Evolutionary conservation across 192 early-diverging fungal species (phyloP).

Genomic region (Allomyces javanicus): DNA sequence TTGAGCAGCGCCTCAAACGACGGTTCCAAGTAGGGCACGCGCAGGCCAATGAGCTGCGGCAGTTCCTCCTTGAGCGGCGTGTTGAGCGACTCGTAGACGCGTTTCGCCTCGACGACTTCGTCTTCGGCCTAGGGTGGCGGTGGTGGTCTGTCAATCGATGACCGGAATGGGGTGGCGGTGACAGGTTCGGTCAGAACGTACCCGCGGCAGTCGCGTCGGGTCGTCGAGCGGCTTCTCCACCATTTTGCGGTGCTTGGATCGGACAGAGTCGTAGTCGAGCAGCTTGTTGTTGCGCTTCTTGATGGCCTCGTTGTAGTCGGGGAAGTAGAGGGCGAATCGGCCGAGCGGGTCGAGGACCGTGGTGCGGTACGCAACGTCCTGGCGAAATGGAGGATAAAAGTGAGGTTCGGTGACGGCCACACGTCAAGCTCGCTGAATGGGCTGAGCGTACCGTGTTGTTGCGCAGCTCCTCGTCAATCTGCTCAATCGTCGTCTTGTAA

Average conservation of each 20-base stretch:
- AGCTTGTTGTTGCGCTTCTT: slow-evolving; percentile 72
- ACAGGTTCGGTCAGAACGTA: slow-evolving; percentile 8
- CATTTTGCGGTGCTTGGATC: slow-evolving; percentile 53
- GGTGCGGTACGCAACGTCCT: slow-evolving; percentile 62
- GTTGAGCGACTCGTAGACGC: slow-evolving; percentile 68
- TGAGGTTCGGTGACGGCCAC: not conserved
- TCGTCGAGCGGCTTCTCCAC: slow-evolving; percentile 66
- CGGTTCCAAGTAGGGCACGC: slow-evolving; percentile 81
- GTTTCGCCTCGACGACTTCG: slow-evolving; percentile 49
- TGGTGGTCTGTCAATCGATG: not conserved
- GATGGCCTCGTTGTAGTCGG: slow-evolving; percentile 82
- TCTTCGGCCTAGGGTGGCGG: slow-evolving; percentile 44
- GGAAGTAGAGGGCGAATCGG: slow-evolving; percentile 65
- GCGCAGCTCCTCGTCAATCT: slow-evolving; percentile 58
- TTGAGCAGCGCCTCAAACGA: slow-evolving; percentile 92
- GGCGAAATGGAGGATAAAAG: not conserved
- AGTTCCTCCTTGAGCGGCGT: slow-evolving; percentile 60
- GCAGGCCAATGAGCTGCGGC: slow-evolving; percentile 69
- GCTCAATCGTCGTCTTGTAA: slow-evolving; percentile 64
- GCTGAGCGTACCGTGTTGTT: not conserved
- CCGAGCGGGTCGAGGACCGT: slow-evolving; percentile 83
- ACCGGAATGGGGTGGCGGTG: not conserved
- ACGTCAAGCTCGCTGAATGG: not conserved
- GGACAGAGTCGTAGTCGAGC: slow-evolving; percentile 69
- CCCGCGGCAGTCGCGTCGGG: slow-evolving; percentile 32